These are phyloP conservation scores for Pueraria montana DNA, from an alignment of 306 rosid genomes.

Conservation along the genomic window DNA sequence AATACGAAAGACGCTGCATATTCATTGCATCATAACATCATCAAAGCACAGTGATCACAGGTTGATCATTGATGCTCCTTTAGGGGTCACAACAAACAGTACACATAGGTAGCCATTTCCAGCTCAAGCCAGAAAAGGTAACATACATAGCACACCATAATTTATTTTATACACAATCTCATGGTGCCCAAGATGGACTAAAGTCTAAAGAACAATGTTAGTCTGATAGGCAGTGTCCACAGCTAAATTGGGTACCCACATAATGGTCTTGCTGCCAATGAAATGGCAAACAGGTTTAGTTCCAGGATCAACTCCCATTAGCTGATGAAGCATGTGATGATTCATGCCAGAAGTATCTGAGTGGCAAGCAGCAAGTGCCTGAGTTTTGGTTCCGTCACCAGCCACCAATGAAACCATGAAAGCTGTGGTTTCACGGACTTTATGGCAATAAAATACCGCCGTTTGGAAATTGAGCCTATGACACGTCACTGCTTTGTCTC, in stretches of 20 bases:
- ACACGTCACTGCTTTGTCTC: constrained; percentile 60
- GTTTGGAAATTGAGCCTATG: constrained; percentile 59
- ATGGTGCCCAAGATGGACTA: background rate
- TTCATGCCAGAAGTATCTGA: background rate
- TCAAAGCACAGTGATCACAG: too few relatives aligned
- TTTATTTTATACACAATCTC: background rate
- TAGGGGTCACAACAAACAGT: too few relatives aligned
- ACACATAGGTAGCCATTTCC: too few relatives aligned
- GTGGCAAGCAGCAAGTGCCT: background rate
- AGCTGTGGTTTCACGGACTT: constrained; percentile 34
- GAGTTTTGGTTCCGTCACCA: constrained; percentile 51
- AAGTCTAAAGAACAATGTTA: background rate
- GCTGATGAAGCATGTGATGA: background rate
- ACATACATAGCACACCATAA: too few relatives aligned
- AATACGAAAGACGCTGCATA: too few relatives aligned
- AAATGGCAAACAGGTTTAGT: background rate
- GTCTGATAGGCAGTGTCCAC: background rate
- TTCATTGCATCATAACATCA: too few relatives aligned
- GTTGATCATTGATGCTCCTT: too few relatives aligned
- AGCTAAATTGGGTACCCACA: background rate
- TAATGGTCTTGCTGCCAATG: background rate
- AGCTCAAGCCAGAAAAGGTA: too few relatives aligned
- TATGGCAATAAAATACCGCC: constrained; percentile 70
- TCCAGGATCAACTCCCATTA: background rate
- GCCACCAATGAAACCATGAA: constrained; percentile 55